phyloP scores from a whole-genome alignment of 2,329 filamentous ascomycete genomes.

The Arachnomyces sp. region DNA sequence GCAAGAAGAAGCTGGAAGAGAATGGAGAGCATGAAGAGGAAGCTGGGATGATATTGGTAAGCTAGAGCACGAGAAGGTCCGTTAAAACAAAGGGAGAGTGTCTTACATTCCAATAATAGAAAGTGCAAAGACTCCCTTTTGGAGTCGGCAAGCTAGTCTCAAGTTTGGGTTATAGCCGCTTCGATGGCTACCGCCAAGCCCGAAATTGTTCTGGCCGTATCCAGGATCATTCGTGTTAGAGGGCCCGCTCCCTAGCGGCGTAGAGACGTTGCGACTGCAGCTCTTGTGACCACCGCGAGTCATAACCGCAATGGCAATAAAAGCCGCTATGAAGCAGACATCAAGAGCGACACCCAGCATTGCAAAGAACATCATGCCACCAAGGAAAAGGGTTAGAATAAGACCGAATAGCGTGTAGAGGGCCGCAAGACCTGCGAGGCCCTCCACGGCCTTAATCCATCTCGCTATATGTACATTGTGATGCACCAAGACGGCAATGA shows the following conservation, averaged over 20 bases:
- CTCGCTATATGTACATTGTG: slow-evolving; percentile 56
- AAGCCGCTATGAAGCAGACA: slow-evolving; percentile 64
- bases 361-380: slow-evolving; percentile 65
- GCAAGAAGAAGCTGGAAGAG: slow-evolving; percentile 60
- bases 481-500: slow-evolving; percentile 64
- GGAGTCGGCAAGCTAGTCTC: slow-evolving; percentile 62
- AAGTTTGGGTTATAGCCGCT: slow-evolving; percentile 28
- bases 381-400: slow-evolving; percentile 69
- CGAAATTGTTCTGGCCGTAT: slow-evolving; percentile 38
- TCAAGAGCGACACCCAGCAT: slow-evolving; percentile 69
- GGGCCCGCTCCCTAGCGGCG: slow-evolving; percentile 60
- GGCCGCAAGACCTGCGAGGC: slow-evolving; percentile 66
- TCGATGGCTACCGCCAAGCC: slow-evolving; percentile 17
- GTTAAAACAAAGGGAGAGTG: slow-evolving; percentile 1
- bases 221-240: slow-evolving; percentile 42
- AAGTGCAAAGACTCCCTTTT: slow-evolving; percentile 70
- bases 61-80: not conserved
- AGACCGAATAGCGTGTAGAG: slow-evolving; percentile 69
- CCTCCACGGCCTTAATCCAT: slow-evolving; percentile 66
- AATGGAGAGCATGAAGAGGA: slow-evolving; percentile 70
- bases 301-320: slow-evolving; percentile 73
- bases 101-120: slow-evolving; percentile 68
- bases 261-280: slow-evolving; percentile 60
- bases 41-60: slow-evolving; percentile 34
- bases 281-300: slow-evolving; percentile 60